Evolutionary conservation across 768 basidiomycete species (phyloP), one percentile per base, ranked within the genome.

Genomic region (Serendipita sp.): DNA sequence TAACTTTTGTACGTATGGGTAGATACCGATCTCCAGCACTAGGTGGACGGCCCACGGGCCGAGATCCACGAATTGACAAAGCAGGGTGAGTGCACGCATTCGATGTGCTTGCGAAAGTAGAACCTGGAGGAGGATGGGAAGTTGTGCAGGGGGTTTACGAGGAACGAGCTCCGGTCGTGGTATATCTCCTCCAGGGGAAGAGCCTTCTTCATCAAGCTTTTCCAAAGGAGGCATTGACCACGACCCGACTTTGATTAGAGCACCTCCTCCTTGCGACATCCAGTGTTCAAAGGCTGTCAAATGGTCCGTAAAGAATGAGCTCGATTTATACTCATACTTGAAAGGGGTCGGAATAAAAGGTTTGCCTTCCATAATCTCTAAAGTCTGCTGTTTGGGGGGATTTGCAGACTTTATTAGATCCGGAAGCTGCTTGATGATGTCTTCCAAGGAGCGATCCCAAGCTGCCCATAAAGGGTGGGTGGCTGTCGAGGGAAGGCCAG

Each of bases 41-140:
- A 97, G 83, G 69, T 96, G 89, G 56, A 98, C 96, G 0, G 96
- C 96, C 95, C 96, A 98, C 11, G 96, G 94, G 0, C 96, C 96
- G 4, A 99, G 83, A 72, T 99, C 96, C 70, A 98, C 92, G 69
- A 98, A 99, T 75, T 94, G 91, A 38, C 93, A 95, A 3, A 99
- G 82, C 28, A 97, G 83, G 68, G 97, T 95, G 66, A 99, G 85
- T 2, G 96, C 96, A 4, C 92, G 86, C 3, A 98, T 83, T 45
- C 96, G 87, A 74, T 98, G 94, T 0, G 91, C 90, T 71, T 98
- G 96, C 3, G 94, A 96, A 7, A 99, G 82, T 37, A 99, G 83
- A 16, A 99, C 94, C 74, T 99, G 96, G 2, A 99, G 83, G 8
- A 99, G 93, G 64, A 98, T 96, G 3, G 96, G 95, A 1, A 99